Evolutionary conservation across 495 filamentous ascomycete genomes (phyloP), one percentile per base, ranked within the genome.

Genomic region (Penicillium salamii): DNA sequence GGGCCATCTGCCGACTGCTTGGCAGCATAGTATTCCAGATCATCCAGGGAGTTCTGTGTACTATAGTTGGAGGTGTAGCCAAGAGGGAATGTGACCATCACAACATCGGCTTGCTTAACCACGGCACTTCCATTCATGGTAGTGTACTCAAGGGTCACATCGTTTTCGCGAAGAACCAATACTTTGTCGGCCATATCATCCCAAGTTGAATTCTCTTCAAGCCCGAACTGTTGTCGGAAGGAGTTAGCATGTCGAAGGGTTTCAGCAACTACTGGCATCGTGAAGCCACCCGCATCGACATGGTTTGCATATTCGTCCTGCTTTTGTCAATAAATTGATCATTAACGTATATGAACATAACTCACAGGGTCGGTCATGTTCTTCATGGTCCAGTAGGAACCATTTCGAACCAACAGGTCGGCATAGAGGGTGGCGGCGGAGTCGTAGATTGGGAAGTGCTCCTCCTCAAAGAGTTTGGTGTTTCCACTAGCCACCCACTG

Each of bases 341-440:
- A 2, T 4, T 3, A 6, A 42, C 5, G 43, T 12, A 21, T 19
- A 31, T 4, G n/a, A 17, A 12, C 6, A 17, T n/a, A 28, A 68
- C 72, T 57, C 61, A 80, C 78, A 14, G 87, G 87, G 65, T 91
- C 87, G 1, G 87, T 91, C 77, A 88, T 87, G 54, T 91, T 91
- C n/a, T 64, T 76, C 40, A 80, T 43, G 3, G 67, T 70, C 65
- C 75, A 80, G 9, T 46, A 59, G 28, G 71, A 74, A n/a, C 74
- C 71, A 58, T 86, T 85, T 21, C 65, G 76, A 32, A 69, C 67
- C 8, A 86, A 59, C 4, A 82, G 46, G 48, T 84, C 75, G 1
- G 68, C 66, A 59, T 78, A 85, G 32, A 85, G 72, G 0, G 74
- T 75, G 2, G 82, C 79, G 18, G 82, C 68, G 5, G 78, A 78